Conservation (phyloP, 257 asterid species). For the Fraxinus americana region DNA sequence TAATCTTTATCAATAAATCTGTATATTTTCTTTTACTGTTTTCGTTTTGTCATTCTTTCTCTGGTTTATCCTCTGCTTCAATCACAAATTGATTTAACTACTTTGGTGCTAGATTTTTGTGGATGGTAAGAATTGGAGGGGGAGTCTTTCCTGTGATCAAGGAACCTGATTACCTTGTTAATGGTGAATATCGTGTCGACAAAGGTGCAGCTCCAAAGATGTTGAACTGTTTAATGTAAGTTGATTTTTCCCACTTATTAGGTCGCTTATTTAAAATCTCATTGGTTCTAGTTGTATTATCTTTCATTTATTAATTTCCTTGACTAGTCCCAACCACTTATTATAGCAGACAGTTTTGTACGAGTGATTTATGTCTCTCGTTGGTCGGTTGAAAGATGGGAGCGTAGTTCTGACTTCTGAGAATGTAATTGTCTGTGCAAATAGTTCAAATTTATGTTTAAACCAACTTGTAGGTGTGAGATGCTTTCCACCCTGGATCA, state of each 20-base stretch:
- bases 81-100: constrained; percentile 27
- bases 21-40: background rate
- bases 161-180: constrained; percentile 98
- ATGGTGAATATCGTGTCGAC: constrained; percentile 98
- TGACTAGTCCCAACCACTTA: background rate
- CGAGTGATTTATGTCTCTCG: background rate
- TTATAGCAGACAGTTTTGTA: background rate
- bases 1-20: background rate
- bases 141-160: constrained; percentile 95
- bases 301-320: constrained; percentile 5
- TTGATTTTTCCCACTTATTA: constrained; percentile 13
- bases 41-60: background rate
- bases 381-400: background rate
- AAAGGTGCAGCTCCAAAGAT: constrained; percentile 98
- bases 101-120: constrained; percentile 67
- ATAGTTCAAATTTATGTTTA: background rate
- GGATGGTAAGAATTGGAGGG: constrained; percentile 99
- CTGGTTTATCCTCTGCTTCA: background rate
- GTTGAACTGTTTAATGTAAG: constrained; percentile 98
- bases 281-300: background rate
- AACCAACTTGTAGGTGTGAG: background rate
- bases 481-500: background rate
- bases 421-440: background rate
- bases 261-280: background rate
- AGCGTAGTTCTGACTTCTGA: background rate